A percentile compares a stretch with the other conserved stretches of the same genome.
phyloP scores from a whole-genome alignment of 108 stramenopile species.

The Skeletonema tropicum region DNA sequence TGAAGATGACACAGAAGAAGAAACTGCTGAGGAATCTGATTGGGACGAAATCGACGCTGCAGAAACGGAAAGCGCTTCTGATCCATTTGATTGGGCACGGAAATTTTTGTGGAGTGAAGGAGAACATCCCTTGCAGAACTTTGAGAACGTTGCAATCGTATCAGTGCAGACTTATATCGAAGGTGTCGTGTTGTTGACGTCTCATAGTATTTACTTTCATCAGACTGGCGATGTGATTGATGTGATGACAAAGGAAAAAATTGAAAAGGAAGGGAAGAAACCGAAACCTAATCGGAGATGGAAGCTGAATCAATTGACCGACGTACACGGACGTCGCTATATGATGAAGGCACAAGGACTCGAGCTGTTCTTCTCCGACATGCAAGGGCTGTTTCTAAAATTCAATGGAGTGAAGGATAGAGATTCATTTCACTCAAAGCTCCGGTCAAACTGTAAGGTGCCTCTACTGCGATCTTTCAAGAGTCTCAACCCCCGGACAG shows the following conservation, averaged over 20 bases:
- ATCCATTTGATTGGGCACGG: slow-evolving; percentile 78
- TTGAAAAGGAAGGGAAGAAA: slow-evolving; percentile 27
- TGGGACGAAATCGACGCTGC: slow-evolving; percentile 8
- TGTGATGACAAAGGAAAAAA: slow-evolving; percentile 73
- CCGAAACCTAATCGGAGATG: slow-evolving; percentile 57
- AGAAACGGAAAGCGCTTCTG: slow-evolving; percentile 56
- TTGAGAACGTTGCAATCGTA: slow-evolving; percentile 73
- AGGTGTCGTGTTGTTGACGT: slow-evolving; percentile 76
- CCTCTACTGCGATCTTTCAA: slow-evolving; percentile 81
- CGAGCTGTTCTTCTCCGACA: slow-evolving; percentile 92
- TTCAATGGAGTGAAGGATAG: slow-evolving; percentile 80
- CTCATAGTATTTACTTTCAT: slow-evolving; percentile 82
- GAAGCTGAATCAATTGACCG: slow-evolving; percentile 72
- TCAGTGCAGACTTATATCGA: slow-evolving; percentile 58
- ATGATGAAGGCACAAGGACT: slow-evolving; percentile 89
- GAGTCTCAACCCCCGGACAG: slow-evolving; percentile 73
- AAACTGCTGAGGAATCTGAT: slow-evolving; percentile 14
- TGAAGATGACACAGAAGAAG: slow-evolving; percentile 26
- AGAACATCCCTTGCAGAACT: slow-evolving; percentile 70
- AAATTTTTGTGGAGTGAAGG: slow-evolving; percentile 77
- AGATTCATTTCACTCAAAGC: slow-evolving; percentile 80
- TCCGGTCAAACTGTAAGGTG: slow-evolving; percentile 79
- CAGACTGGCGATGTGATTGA: slow-evolving; percentile 62
- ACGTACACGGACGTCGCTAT: slow-evolving; percentile 90
- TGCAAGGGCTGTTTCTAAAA: slow-evolving; percentile 85